Base-by-base conservation (phyloP, 2,329 filamentous ascomycete genomes). In the Laburnicola sp. region DNA sequence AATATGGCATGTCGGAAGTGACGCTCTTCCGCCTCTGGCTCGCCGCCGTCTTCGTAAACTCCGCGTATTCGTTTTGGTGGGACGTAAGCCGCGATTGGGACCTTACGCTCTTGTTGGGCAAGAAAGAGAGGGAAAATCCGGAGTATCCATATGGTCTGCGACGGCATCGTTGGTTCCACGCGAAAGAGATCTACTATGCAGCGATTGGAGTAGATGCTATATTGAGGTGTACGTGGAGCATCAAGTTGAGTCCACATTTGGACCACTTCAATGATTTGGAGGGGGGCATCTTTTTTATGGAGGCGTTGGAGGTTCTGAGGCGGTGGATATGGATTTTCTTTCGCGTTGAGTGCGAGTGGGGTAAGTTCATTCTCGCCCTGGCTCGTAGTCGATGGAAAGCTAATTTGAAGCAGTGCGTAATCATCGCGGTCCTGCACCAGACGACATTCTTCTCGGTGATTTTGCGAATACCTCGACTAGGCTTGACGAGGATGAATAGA, bases 251-350 rank as follows among this genome's bases (percentile, higher is more conserved):
- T 59, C 85, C 89, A 27, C 87, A 89, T 69, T 76, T 97, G 50
- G 87, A 92, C 69, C 89, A 89, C 69, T 86, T 96, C 50, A 87
- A 88, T 60, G 91, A 96, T 69, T 84, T 91, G 45, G 94, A 97
- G 76, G 86, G 86, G 48, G 90, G 90, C 6, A 89, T 97, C 38
- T 99, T 97, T 69, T 65, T 93, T 25, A 84, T 97, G 65, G 88
- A 97, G 77, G 80, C 89, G 38, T 78, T 96, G 8, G 94, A 99
- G 76, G 88, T 97, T 16, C 80, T 90, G 39, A 82, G 94, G 41
- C 82, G 94, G 50, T 97, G 93, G 91, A 82, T 97, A 54, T 99
- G 94, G 94, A 91, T 97, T 50, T 97, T 97, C 74, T 90, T 97
- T 75, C 84, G 94, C 7, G 86, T 96, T 35, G 94, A 99, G 78